Conservation (phyloP, 768 basidiomycete genomes). For the Amanita fuliginea region DNA sequence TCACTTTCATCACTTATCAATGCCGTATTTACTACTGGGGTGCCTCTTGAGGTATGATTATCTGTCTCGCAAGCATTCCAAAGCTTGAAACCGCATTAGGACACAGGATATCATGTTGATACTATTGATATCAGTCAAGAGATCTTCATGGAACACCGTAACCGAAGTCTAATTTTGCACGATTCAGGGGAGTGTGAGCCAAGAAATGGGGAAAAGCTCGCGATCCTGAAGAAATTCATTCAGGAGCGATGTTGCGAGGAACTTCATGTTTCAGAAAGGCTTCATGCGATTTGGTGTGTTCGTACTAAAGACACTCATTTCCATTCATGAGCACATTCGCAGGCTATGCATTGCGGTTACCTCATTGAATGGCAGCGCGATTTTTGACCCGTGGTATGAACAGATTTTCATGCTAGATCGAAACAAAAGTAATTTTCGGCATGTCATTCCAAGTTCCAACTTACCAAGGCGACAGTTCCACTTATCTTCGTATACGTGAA, state of each 20-base stretch:
- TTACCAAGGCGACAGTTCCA: not conserved
- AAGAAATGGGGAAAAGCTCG: not conserved
- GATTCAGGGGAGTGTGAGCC: not conserved
- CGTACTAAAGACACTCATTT: not conserved
- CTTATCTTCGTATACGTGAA: not conserved
- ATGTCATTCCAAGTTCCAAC: not conserved
- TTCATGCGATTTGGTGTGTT: not conserved
- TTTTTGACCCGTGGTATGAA: no score
- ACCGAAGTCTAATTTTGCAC: not conserved
- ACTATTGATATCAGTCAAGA: not conserved
- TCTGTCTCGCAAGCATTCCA: not conserved
- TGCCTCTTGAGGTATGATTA: not conserved
- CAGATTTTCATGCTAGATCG: not conserved
- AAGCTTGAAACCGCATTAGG: not conserved
- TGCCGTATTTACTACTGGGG: not conserved
- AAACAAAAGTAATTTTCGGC: not conserved
- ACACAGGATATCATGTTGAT: not conserved
- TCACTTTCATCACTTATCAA: no score
- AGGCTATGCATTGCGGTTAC: no score
- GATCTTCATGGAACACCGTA: not conserved
- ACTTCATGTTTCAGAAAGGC: not conserved
- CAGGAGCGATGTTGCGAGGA: conserved; percentile 6
- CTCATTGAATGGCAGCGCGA: no score
- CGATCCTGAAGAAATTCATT: not conserved
- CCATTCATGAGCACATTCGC: no score